These are phyloP conservation scores for Tuber umbilicatum DNA, from an alignment of 495 filamentous ascomycete species.

Conservation along the genomic window DNA sequence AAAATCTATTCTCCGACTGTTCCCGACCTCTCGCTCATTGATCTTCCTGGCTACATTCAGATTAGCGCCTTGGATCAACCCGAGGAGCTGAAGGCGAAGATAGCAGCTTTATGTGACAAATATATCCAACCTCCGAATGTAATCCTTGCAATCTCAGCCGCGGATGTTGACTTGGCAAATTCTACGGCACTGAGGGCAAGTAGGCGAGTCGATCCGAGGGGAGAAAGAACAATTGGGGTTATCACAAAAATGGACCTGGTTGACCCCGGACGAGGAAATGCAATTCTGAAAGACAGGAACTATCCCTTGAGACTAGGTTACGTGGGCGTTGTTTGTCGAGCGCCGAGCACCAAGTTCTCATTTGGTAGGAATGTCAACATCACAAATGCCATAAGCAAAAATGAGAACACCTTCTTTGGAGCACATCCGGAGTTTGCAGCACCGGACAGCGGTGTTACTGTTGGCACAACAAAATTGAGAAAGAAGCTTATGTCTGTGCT, in stretches of 20 bases:
- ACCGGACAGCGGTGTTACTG: conserved; percentile 56
- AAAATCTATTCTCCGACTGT: conserved; percentile 92
- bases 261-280: conserved; percentile 67
- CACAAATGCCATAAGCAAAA: conserved; percentile 70
- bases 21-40: conserved; percentile 91
- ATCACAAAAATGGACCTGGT: conserved; percentile 99
- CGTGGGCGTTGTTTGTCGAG: conserved; percentile 84
- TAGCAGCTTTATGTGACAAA: conserved; percentile 92
- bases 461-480: conserved; percentile 77
- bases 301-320: conserved; percentile 96
- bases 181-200: conserved; percentile 88
- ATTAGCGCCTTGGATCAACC: conserved; percentile 88
- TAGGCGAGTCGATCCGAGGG: conserved; percentile 83
- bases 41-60: conserved; percentile 96
- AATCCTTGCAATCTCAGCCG: conserved; percentile 93
- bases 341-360: conserved; percentile 61
- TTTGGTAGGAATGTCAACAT: conserved; percentile 78
- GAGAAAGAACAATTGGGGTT: conserved; percentile 93
- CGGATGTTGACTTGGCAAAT: conserved; percentile 94
- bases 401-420: conserved; percentile 83
- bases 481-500: conserved; percentile 97
- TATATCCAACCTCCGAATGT: conserved; percentile 96
- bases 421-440: conserved; percentile 76
- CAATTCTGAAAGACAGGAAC: conserved; percentile 77
- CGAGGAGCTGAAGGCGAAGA: conserved; percentile 86